Conservation (phyloP, 768 basidiomycete species). For the Kwoniella bestiolae region DNA sequence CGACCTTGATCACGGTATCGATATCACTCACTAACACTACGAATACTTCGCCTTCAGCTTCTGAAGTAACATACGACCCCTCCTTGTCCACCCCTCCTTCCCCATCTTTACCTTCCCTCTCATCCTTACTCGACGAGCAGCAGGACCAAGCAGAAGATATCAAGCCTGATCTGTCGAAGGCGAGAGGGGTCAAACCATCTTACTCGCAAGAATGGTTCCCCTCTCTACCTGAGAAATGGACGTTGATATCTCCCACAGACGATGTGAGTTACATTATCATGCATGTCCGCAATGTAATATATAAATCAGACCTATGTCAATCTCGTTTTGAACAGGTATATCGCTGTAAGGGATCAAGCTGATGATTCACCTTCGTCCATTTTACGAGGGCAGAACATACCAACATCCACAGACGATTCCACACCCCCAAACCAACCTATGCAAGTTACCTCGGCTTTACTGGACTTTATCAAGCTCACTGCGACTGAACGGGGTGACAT, state of each 20-base stretch:
- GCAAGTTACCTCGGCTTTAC: constrained; percentile 35
- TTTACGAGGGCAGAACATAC: neutral
- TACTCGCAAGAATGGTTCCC: constrained; percentile 42
- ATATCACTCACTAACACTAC: neutral
- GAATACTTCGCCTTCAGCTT: neutral
- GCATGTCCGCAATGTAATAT: too few relatives aligned
- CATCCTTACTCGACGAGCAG: neutral
- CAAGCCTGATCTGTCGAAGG: constrained; percentile 28
- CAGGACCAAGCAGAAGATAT: constrained; percentile 8
- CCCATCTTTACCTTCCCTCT: neutral
- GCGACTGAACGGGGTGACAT: constrained; percentile 43
- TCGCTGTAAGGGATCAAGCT: neutral
- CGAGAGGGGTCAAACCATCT: constrained; percentile 12
- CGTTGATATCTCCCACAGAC: constrained; percentile 7
- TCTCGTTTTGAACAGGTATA: too few relatives aligned
- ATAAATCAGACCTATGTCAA: too few relatives aligned
- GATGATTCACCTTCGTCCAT: neutral
- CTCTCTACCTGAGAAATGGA: constrained; percentile 36
- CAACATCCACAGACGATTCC: neutral
- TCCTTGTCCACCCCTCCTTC: constrained; percentile 13
- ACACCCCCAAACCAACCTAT: constrained; percentile 2
- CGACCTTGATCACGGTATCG: too few relatives aligned
- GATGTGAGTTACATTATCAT: too few relatives aligned
- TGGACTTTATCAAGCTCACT: constrained; percentile 50
- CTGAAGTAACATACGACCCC: neutral